Conservation (phyloP, 2,329 filamentous ascomycete species). For the Incumbomyces lentus region DNA sequence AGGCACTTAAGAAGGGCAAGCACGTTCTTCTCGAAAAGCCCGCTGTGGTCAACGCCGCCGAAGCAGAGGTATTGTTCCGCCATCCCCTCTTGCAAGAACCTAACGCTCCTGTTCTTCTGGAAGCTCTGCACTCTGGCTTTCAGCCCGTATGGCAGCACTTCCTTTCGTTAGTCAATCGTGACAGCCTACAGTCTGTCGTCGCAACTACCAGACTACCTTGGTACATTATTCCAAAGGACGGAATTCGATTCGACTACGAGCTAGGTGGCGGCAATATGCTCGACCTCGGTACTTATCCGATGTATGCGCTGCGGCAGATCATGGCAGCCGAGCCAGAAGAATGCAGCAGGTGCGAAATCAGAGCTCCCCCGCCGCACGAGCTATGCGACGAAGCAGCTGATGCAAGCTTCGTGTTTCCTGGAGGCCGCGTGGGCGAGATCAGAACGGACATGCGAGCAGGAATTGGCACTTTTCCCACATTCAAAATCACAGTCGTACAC, state of each 20-base stretch:
- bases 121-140: slow-evolving; percentile 45
- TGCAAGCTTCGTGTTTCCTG: not conserved
- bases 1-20: slow-evolving; percentile 40
- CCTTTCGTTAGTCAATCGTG: slow-evolving; percentile 18
- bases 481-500: too few relatives aligned
- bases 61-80: slow-evolving; percentile 39
- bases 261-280: slow-evolving; percentile 9
- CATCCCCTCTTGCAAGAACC: slow-evolving; percentile 28
- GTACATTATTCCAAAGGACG: slow-evolving; percentile 2
- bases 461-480: too few relatives aligned
- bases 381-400: slow-evolving; percentile 2
- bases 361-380: not conserved
- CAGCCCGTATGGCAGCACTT: slow-evolving; percentile 40
- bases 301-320: too few relatives aligned
- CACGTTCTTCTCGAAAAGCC: slow-evolving; percentile 50
- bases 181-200: not conserved
- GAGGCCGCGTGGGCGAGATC: too few relatives aligned
- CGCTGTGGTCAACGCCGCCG: slow-evolving; percentile 34
- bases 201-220: slow-evolving; percentile 1
- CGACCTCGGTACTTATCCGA: not conserved
- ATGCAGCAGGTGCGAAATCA: too few relatives aligned
- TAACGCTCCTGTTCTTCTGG: slow-evolving; percentile 33
- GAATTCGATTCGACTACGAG: slow-evolving; percentile 12
- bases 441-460: too few relatives aligned
- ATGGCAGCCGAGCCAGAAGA: too few relatives aligned